phyloP scores from a whole-genome alignment of 805 yeast genomes.

The Ogataea trehaloabstinens region DNA sequence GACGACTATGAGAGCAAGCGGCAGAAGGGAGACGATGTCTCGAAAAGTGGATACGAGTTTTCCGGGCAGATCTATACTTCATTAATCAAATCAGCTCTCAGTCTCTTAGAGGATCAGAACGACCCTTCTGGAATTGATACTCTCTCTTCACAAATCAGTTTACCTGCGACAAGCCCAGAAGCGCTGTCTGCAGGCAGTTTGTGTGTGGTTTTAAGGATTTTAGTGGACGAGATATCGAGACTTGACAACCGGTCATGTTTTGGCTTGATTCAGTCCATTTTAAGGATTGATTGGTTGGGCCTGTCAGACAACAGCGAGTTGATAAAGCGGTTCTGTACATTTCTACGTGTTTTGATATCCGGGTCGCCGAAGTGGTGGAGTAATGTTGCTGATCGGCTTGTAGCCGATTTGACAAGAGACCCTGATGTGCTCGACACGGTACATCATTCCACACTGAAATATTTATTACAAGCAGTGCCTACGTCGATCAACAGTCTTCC shows the following conservation, averaged over 20 bases:
- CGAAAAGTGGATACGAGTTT: conserved; percentile 9
- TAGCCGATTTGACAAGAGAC: conserved; percentile 51
- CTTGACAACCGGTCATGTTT: conserved; percentile 57
- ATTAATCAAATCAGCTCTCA: conserved; percentile 65
- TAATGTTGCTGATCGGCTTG: conserved; percentile 71
- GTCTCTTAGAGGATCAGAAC: conserved; percentile 56
- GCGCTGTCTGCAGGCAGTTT: conserved; percentile 54
- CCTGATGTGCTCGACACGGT: conserved; percentile 23
- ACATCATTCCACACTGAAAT: conserved; percentile 65
- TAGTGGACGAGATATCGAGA: conserved; percentile 64
- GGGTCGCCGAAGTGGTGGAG: conserved; percentile 88
- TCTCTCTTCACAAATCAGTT: conserved; percentile 55
- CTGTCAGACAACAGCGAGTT: conserved; percentile 36
- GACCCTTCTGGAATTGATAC: conserved; percentile 57
- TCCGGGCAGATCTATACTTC: conserved; percentile 27
- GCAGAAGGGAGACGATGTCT: not conserved
- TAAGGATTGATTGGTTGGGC: conserved; percentile 64
- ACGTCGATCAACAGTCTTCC: conserved; percentile 71
- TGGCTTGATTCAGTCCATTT: conserved; percentile 56
- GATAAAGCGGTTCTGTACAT: conserved; percentile 59
- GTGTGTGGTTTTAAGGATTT: conserved; percentile 49
- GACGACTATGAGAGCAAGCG: not conserved
- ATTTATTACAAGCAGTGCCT: conserved; percentile 73
- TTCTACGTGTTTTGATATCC: conserved; percentile 74
- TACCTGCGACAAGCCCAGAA: conserved; percentile 52